phyloP scores from a whole-genome alignment of 805 yeast genomes.

The Candida sonorensis region DNA sequence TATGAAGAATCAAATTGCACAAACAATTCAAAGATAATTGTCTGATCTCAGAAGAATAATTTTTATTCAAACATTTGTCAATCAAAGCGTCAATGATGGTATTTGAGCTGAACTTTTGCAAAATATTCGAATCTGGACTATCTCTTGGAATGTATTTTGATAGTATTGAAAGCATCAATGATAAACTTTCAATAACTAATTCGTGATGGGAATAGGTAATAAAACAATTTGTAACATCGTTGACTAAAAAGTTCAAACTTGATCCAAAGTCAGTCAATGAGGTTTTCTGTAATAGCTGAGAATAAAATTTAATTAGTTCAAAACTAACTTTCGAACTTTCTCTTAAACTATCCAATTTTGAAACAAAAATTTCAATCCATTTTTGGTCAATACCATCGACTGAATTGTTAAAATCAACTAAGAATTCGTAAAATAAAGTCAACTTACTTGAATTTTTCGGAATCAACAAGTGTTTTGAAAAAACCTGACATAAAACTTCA shows the following conservation, averaged over 20 bases:
- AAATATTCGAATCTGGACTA: slow-evolving; percentile 1
- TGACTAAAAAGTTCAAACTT: slow-evolving; percentile 17
- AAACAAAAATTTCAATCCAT: slow-evolving; percentile 14
- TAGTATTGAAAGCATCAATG: slow-evolving; percentile 17
- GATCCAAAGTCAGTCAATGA: slow-evolving; percentile 26
- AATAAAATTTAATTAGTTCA: slow-evolving; percentile 31
- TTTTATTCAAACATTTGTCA: slow-evolving; percentile 21
- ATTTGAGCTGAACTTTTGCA: slow-evolving; percentile 1
- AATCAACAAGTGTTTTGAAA: slow-evolving; percentile 10
- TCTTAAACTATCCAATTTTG: slow-evolving; percentile 12
- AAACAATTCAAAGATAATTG: slow-evolving; percentile 20
- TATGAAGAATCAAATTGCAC: slow-evolving; percentile 11
- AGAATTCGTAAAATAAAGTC: slow-evolving; percentile 18
- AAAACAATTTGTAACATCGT: slow-evolving; percentile 15
- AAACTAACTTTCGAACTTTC: slow-evolving; percentile 20
- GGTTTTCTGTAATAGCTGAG: slow-evolving; percentile 27
- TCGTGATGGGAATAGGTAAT: slow-evolving; percentile 24
- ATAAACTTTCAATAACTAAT: slow-evolving; percentile 23
- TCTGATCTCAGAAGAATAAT: slow-evolving; percentile 28
- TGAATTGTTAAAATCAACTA: slow-evolving; percentile 21
- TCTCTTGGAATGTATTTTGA: slow-evolving; percentile 7
- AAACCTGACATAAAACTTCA: slow-evolving; percentile 13
- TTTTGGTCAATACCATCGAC: slow-evolving; percentile 19
- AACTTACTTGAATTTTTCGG: slow-evolving; percentile 10
- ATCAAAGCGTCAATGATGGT: slow-evolving; percentile 12